These are phyloP conservation scores for Schizophyllum amplum DNA, from an alignment of 1,284 basidiomycete species.

Conservation along the genomic window DNA sequence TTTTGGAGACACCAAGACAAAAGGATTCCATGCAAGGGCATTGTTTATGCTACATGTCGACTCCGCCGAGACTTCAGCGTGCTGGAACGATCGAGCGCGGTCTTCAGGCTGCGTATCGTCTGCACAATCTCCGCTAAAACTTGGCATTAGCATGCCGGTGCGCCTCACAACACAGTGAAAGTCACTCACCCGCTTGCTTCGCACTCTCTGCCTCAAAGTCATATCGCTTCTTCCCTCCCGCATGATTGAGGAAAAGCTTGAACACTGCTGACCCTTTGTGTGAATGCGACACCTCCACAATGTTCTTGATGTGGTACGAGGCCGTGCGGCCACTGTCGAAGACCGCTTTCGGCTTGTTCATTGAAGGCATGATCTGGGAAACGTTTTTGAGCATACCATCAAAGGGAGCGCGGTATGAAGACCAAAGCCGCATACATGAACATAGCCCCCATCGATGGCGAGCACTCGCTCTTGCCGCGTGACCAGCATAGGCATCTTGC, in stretches of 20 bases:
- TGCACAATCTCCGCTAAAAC: conserved; percentile 12
- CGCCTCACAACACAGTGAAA: not conserved
- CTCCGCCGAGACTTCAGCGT: conserved; percentile 10
- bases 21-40: too few species aligned
- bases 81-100: conserved; percentile 9
- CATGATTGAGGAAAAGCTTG: conserved; percentile 51
- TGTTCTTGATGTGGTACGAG: conserved; percentile 87
- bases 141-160: not conserved
- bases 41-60: conserved; percentile 6
- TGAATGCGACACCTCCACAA: conserved; percentile 79
- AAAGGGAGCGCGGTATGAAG: not conserved
- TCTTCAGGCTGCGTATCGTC: conserved; percentile 12
- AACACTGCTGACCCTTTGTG: conserved; percentile 77
- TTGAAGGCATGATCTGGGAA: conserved; percentile 78
- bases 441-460: conserved; percentile 92
- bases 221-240: conserved; percentile 78
- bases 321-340: conserved; percentile 86
- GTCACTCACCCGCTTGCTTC: conserved; percentile 63
- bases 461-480: conserved; percentile 86
- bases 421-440: conserved; percentile 59
- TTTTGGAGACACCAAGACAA: too few species aligned
- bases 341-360: conserved; percentile 74
- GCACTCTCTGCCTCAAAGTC: conserved; percentile 95
- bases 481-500: conserved; percentile 89
- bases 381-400: not conserved